These are phyloP conservation scores for Aspergillus diversus DNA, from an alignment of 495 filamentous ascomycete species.

Conservation along the genomic window DNA sequence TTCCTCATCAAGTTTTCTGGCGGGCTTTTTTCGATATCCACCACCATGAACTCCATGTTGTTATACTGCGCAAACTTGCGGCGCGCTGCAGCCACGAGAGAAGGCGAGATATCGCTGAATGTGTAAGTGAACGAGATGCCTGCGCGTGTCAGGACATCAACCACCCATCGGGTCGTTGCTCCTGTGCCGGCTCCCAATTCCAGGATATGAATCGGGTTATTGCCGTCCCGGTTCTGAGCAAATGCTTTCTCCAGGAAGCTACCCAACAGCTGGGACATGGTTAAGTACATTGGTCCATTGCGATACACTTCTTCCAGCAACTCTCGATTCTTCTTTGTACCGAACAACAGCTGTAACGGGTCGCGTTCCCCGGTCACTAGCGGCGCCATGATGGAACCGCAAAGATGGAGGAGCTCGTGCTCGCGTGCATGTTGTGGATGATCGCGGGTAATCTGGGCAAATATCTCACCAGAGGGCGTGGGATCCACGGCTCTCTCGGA, in stretches of 20 bases:
- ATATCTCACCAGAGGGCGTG: conserved; percentile 29
- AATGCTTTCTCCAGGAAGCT: conserved; percentile 17
- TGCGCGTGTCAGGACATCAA: conserved; percentile 19
- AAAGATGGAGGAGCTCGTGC: neutral
- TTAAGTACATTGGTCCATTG: conserved; percentile 31
- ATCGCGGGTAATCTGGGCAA: conserved; percentile 9
- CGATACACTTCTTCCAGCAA: conserved; percentile 35
- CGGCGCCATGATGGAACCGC: neutral
- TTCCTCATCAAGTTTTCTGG: conserved; percentile 24
- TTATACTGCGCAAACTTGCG: conserved; percentile 33
- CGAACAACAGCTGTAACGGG: conserved; percentile 38
- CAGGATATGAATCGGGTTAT: conserved; percentile 43
- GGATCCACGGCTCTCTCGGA: no score
- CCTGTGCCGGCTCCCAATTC: conserved; percentile 52
- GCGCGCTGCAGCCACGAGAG: conserved; percentile 40
- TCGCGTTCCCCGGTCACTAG: conserved; percentile 35
- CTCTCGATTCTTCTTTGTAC: conserved; percentile 27
- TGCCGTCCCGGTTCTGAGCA: neutral
- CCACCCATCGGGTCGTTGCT: conserved; percentile 36
- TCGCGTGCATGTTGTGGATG: neutral
- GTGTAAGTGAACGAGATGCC: conserved; percentile 42
- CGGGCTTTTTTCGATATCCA: conserved; percentile 45
- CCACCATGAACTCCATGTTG: conserved; percentile 40
- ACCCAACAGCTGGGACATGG: conserved; percentile 1
- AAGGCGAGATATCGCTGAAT: conserved; percentile 49